Evolutionary conservation across 75 land plant genomes (phyloP).

Genomic region (Adiantum capillusveneris): DNA sequence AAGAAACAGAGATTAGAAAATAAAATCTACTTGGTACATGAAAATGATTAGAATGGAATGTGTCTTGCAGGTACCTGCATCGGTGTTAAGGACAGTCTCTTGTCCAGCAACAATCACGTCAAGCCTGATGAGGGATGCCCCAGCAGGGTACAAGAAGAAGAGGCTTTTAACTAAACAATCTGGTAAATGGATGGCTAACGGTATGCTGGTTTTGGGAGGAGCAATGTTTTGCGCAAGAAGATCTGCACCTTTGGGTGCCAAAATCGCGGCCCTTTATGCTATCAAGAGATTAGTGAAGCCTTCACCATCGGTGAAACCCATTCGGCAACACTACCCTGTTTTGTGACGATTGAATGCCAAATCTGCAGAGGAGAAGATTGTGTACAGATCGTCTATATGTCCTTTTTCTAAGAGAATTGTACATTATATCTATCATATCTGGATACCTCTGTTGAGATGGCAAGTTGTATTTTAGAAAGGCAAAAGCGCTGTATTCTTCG

Average conservation of each 20-base stretch:
- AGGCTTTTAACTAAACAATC: slow-evolving; percentile 1
- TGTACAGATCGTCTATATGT: too few species aligned
- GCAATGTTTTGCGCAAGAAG: slow-evolving; percentile 49
- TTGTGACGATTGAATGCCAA: too few species aligned
- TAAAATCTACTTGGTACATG: too few species aligned
- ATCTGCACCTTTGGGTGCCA: slow-evolving; percentile 61
- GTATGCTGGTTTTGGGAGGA: slow-evolving; percentile 68
- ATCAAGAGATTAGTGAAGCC: slow-evolving; percentile 45
- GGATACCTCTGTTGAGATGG: too few species aligned
- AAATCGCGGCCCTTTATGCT: slow-evolving; percentile 63
- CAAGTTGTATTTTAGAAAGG: too few species aligned
- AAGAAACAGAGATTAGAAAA: too few species aligned
- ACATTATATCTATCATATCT: too few species aligned
- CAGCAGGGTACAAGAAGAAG: slow-evolving; percentile 1
- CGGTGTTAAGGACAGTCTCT: background rate
- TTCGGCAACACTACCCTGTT: background rate
- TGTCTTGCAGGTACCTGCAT: slow-evolving; percentile 37
- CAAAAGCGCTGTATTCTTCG: too few species aligned
- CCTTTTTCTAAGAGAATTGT: too few species aligned
- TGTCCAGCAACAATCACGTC: background rate
- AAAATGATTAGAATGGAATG: too few species aligned
- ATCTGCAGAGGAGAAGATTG: too few species aligned
- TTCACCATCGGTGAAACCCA: slow-evolving; percentile 5
- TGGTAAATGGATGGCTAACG: slow-evolving; percentile 41
- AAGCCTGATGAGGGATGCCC: background rate